These are phyloP conservation scores for Aurifilum marmelostoma DNA, from an alignment of 2,329 filamentous ascomycete genomes.

Conservation along the genomic window DNA sequence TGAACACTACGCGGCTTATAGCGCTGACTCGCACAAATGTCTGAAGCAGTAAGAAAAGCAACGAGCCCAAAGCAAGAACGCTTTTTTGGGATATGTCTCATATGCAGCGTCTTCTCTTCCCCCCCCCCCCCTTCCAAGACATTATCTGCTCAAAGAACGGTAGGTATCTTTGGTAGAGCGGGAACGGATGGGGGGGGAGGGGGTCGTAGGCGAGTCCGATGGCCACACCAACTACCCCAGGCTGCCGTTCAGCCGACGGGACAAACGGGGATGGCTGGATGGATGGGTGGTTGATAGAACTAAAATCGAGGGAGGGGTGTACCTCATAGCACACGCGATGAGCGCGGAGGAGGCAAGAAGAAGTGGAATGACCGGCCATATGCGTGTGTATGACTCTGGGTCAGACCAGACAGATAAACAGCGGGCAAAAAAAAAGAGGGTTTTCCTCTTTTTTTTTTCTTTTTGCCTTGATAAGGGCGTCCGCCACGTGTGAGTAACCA, in stretches of 20 bases:
- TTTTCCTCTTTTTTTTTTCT: too few species aligned
- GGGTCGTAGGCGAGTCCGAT: not conserved
- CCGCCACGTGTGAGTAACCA: not conserved
- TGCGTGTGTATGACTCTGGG: not conserved
- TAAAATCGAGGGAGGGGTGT: too few species aligned
- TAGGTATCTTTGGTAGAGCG: not conserved
- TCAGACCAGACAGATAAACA: not conserved
- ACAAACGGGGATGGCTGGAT: not conserved
- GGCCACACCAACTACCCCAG: not conserved
- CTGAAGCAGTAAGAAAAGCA: not conserved
- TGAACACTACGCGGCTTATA: not conserved
- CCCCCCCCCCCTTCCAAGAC: not conserved
- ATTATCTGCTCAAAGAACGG: not conserved
- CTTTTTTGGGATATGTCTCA: not conserved
- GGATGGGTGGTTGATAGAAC: not conserved
- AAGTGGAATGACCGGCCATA: not conserved
- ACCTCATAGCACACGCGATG: not conserved
- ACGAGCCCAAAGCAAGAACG: not conserved
- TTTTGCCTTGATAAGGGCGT: not conserved
- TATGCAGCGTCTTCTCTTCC: not conserved
- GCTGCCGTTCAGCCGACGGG: constrained; percentile 1
- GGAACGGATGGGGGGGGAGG: not conserved
- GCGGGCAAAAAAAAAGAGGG: not conserved
- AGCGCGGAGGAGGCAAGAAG: not conserved
- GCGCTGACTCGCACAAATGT: not conserved